Evolutionary conservation across 352 stramenopile genomes (phyloP), one percentile per base, ranked within the genome.

Genomic region (Blastocystis hominis): DNA sequence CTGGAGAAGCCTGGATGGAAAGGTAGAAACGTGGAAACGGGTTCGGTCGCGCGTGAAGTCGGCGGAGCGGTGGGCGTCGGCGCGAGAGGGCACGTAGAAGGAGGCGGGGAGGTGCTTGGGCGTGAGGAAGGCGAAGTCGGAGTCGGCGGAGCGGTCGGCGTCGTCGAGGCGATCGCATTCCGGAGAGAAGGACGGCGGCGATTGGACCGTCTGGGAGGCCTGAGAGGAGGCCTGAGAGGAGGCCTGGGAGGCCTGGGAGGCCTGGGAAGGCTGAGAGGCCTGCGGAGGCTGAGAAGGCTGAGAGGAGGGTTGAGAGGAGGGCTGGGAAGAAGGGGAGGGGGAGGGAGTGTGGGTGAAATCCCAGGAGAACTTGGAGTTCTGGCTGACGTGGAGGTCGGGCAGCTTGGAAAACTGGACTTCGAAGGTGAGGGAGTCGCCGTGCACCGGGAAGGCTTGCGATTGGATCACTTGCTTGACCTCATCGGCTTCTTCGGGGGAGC

Each of bases 381-480:
- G 72, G 38, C 62, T 84, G 24, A 84, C 72, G 50, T 30, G 72
- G n/a, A 84, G 53, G n/a, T 84, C 72, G 2, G 24, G 2, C 34
- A 84, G 62, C 50, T 84, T 84, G 4, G 72, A 84, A 84, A 84
- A 84, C 55, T 84, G 72, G n/a, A 84, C 44, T n/a, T 84, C 72
- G 46, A 84, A 84, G 17, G 72, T 68, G 40, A 84, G 34, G 30
- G 38, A 36, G 36, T 66, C 62, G 17, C 56, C 56, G n/a, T 84
- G 36, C 20, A 84, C 62, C 0, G 34, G 42, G n/a, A 69, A 64
- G 20, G 47, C 53, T 50, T 84, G 72, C 7, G 72, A 84, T 20
- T 84, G 72, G 10, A 84, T 50, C 34, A 42, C 44, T 34, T 84
- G 53, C 50, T 84, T 84, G 0, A 84, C 72, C 10, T 84, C 72